Percentiles rank a stretch among this genome's conserved stretches.
phyloP scores from a whole-genome alignment of 257 asterid genomes.

The Fraxinus anomala region DNA sequence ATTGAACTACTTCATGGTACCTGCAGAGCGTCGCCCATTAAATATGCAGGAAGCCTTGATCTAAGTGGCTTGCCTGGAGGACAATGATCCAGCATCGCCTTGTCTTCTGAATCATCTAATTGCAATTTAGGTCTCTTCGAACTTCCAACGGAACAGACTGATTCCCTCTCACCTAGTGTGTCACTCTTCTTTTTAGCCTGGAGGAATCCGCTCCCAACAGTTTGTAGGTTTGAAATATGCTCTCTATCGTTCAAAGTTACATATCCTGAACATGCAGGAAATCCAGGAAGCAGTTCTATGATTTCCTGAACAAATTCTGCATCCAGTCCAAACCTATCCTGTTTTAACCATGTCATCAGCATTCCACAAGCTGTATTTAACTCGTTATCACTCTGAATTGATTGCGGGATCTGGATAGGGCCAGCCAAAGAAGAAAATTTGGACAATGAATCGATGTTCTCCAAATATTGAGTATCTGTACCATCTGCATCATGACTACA shows the following conservation, averaged over 20 bases:
- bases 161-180: conserved; percentile 4
- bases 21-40: conserved; percentile 88
- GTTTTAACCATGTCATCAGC: conserved; percentile 71
- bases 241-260: conserved; percentile 54
- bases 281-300: conserved; percentile 81
- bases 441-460: conserved; percentile 48
- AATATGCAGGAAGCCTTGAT: conserved; percentile 69
- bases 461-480: conserved; percentile 34
- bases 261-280: conserved; percentile 62
- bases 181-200: conserved; percentile 58
- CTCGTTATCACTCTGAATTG: conserved; percentile 54
- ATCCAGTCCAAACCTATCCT: conserved; percentile 81
- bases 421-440: conserved; percentile 59
- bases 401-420: conserved; percentile 39
- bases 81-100: conserved; percentile 50
- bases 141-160: conserved; percentile 37
- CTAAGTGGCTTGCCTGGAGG: conserved; percentile 71
- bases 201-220: conserved; percentile 80
- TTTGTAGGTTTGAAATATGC: conserved; percentile 44
- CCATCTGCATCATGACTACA: conserved; percentile 59
- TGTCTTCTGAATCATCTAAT: conserved; percentile 32
- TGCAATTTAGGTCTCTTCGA: conserved; percentile 42
- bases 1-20: conserved; percentile 34
- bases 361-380: conserved; percentile 53
- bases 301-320: conserved; percentile 88